phyloP scores from a whole-genome alignment of 2,329 filamentous ascomycete genomes.

The Ascochyta clinopodiicola region DNA sequence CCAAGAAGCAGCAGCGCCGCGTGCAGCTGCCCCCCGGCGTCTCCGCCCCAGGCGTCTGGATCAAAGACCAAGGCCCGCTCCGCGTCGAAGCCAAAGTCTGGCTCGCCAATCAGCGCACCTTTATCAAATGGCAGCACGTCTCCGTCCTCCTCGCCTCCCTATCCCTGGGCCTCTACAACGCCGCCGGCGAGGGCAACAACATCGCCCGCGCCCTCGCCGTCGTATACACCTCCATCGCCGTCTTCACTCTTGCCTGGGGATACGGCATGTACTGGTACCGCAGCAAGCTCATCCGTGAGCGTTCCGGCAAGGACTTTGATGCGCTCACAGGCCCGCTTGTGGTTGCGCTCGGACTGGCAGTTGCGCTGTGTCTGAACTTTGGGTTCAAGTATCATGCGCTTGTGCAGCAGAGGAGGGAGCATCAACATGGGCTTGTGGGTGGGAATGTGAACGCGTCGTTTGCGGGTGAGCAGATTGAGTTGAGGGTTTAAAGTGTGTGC shows the following conservation, averaged over 20 bases:
- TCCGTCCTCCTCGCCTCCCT: slow-evolving; percentile 84
- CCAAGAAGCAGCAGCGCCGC: slow-evolving; percentile 57
- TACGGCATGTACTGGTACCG: slow-evolving; percentile 81
- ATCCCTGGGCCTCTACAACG: slow-evolving; percentile 85
- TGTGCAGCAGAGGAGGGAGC: slow-evolving; percentile 11
- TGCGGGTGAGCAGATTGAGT: slow-evolving; percentile 24
- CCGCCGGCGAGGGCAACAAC: slow-evolving; percentile 76
- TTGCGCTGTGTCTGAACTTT: slow-evolving; percentile 86
- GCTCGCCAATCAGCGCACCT: slow-evolving; percentile 97
- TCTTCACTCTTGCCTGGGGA: slow-evolving; percentile 87
- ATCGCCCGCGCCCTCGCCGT: slow-evolving; percentile 81
- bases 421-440: not conserved
- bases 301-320: slow-evolving; percentile 93
- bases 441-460: slow-evolving; percentile 15
- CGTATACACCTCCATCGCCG: slow-evolving; percentile 79
- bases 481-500: slow-evolving; percentile 4
- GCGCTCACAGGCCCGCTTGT: slow-evolving; percentile 84
- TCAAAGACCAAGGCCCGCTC: slow-evolving; percentile 92
- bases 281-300: slow-evolving; percentile 77
- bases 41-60: slow-evolving; percentile 81
- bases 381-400: slow-evolving; percentile 66
- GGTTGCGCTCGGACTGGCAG: slow-evolving; percentile 78
- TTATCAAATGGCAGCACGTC: slow-evolving; percentile 98
- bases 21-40: slow-evolving; percentile 81
- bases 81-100: slow-evolving; percentile 98